Evolutionary conservation across 2,329 filamentous ascomycete genomes (phyloP).

Genomic region (Hymenoscyphus fraxineus): DNA sequence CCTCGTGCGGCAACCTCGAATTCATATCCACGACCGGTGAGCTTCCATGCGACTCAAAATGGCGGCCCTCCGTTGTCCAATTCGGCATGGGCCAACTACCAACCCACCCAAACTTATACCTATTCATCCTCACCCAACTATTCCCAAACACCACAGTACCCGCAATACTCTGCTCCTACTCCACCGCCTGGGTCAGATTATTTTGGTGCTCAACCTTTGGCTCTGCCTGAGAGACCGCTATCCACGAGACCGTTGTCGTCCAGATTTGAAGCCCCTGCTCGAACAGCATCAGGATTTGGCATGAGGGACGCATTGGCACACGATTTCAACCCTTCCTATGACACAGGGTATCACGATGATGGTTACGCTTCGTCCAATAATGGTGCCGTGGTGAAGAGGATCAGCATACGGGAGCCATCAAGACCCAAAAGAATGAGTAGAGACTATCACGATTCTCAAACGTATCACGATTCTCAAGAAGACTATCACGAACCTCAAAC

Average conservation of each 20-base stretch:
- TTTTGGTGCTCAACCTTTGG: conserved; percentile 14
- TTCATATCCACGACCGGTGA: conserved; percentile 25
- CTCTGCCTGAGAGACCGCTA: conserved; percentile 17
- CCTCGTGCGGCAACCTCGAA: conserved; percentile 26
- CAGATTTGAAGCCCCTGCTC: conserved; percentile 25
- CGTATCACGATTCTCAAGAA: not conserved
- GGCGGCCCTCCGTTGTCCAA: conserved; percentile 27
- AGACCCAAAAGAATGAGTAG: conserved; percentile 13
- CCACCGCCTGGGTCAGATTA: conserved; percentile 11
- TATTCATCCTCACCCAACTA: conserved; percentile 22
- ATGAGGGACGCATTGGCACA: conserved; percentile 15
- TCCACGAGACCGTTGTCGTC: conserved; percentile 23
- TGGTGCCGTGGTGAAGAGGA: conserved; percentile 16
- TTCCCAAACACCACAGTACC: conserved; percentile 14
- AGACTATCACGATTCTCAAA: conserved; percentile 9
- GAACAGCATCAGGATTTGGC: conserved; percentile 23
- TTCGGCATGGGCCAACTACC: conserved; percentile 24
- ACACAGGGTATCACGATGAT: conserved; percentile 24
- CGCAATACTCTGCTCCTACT: conserved; percentile 17
- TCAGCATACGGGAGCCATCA: conserved; percentile 23
- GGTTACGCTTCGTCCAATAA: conserved; percentile 27
- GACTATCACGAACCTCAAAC: conserved; percentile 6
- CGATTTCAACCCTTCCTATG: conserved; percentile 13
- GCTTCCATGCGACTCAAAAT: conserved; percentile 23
- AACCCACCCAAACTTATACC: conserved; percentile 10